Evolutionary conservation across 192 early-diverging fungal species (phyloP).

Genomic region (Rhizoclosmatium sp.): DNA sequence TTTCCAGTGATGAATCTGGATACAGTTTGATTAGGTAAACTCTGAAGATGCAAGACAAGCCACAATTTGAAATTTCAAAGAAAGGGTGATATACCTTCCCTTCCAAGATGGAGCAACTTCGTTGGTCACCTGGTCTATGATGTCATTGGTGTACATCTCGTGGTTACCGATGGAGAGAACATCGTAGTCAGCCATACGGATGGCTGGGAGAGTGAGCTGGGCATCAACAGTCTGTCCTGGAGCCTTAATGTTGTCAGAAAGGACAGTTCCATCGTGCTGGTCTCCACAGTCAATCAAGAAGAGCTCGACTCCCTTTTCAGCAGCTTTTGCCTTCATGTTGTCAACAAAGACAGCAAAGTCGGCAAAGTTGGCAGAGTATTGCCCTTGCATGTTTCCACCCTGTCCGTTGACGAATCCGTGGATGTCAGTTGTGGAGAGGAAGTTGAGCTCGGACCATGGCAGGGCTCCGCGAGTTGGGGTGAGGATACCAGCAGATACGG

Average conservation of each 20-base stretch:
- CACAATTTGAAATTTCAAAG: background rate
- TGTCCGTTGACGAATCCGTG: conserved; percentile 35
- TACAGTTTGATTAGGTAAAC: background rate
- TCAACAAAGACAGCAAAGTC: conserved; percentile 62
- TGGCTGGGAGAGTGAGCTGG: conserved; percentile 40
- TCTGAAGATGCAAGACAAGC: background rate
- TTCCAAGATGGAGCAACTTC: conserved; percentile 41
- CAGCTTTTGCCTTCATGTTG: conserved; percentile 58
- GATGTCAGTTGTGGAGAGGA: conserved; percentile 43
- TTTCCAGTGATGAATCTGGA: conserved; percentile 43
- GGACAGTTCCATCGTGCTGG: conserved; percentile 49
- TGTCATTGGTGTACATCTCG: conserved; percentile 43
- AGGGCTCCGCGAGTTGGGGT: conserved; percentile 41
- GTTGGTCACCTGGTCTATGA: conserved; percentile 30
- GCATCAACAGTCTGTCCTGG: background rate
- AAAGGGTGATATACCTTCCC: conserved; percentile 2
- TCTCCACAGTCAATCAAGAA: conserved; percentile 64
- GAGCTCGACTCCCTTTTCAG: conserved; percentile 53
- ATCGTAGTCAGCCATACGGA: conserved; percentile 49
- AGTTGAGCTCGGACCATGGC: conserved; percentile 61
- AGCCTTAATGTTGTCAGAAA: background rate
- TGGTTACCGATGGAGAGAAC: conserved; percentile 55
- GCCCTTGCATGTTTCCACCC: conserved; percentile 27
- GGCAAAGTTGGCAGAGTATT: conserved; percentile 60
- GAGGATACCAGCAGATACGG: conserved; percentile 19